Percentiles rank a stretch among this genome's conserved stretches.
phyloP scores from a whole-genome alignment of 192 early-diverging fungal genomes.

The Coemansia sp. region DNA sequence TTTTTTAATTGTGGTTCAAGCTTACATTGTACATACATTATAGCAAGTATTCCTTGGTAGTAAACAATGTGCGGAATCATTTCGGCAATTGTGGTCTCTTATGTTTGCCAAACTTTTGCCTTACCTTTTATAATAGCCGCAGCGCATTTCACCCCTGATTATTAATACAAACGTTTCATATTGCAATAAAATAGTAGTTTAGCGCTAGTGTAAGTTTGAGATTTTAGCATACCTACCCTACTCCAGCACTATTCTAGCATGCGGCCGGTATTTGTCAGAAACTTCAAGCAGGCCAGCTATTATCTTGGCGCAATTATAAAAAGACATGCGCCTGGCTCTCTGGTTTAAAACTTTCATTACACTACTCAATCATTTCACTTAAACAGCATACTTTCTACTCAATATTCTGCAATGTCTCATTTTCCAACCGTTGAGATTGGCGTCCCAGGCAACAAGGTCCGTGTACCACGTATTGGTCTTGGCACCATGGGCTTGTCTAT shows the following conservation, averaged over 20 bases:
- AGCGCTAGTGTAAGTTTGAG: not conserved
- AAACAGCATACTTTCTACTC: not conserved
- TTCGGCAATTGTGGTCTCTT: not conserved
- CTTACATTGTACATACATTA: too few relatives aligned
- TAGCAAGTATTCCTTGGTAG: too few relatives aligned
- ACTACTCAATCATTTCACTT: not conserved
- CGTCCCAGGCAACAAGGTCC: constrained; percentile 23
- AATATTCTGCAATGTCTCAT: not conserved
- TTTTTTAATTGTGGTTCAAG: too few relatives aligned
- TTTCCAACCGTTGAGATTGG: constrained; percentile 19
- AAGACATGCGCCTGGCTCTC: too few relatives aligned
- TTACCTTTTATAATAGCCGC: not conserved
- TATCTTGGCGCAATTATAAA: too few relatives aligned
- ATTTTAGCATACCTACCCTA: not conserved
- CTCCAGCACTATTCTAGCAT: not conserved
- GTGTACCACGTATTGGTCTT: constrained; percentile 36
- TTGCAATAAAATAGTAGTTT: not conserved
- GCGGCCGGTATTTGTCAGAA: too few relatives aligned
- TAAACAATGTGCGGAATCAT: not conserved
- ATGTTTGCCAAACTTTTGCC: not conserved
- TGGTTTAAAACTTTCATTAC: not conserved
- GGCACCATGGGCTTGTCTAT: constrained; percentile 40
- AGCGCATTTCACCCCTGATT: not conserved
- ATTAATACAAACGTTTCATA: not conserved
- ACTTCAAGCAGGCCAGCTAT: too few relatives aligned